Percentiles rank a stretch among this genome's conserved stretches.
Evolutionary conservation across 2,329 filamentous ascomycete genomes (phyloP).

Genomic region (Xylariales sp.): DNA sequence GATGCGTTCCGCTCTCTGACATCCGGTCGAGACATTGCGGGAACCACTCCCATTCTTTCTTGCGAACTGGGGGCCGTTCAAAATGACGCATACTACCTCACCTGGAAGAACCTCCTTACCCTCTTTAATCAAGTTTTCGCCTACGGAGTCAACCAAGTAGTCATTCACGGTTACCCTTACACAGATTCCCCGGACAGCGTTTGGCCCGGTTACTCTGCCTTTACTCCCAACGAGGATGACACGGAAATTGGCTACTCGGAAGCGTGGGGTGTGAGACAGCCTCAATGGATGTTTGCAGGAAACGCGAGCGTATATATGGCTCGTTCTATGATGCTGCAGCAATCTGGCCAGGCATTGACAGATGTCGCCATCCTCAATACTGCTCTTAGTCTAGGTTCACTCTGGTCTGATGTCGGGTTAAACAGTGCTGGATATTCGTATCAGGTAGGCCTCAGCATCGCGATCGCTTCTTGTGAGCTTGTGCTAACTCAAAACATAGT

Average conservation of each 20-base stretch:
- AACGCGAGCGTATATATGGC: no score
- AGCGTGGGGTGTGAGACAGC: neutral
- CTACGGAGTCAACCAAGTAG: neutral
- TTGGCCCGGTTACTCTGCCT: neutral
- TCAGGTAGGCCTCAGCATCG: no score
- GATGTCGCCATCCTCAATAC: no score
- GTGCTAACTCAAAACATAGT: no score
- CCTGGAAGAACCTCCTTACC: neutral
- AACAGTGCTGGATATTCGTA: no score
- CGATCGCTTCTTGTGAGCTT: no score
- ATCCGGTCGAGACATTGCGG: neutral
- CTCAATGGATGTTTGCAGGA: conserved; percentile 1
- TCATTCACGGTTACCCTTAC: neutral
- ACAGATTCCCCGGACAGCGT: neutral
- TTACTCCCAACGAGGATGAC: neutral
- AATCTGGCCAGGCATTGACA: no score
- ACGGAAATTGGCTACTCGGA: neutral
- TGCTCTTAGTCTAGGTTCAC: no score
- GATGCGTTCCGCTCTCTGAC: neutral
- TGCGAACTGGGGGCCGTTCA: neutral
- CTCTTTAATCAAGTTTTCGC: neutral
- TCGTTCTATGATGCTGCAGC: no score
- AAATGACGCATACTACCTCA: neutral
- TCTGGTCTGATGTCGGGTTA: no score
- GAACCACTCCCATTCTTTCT: neutral